Base-by-base conservation (phyloP, 2,329 filamentous ascomycete genomes). In the Epicoccum sorghinum region DNA sequence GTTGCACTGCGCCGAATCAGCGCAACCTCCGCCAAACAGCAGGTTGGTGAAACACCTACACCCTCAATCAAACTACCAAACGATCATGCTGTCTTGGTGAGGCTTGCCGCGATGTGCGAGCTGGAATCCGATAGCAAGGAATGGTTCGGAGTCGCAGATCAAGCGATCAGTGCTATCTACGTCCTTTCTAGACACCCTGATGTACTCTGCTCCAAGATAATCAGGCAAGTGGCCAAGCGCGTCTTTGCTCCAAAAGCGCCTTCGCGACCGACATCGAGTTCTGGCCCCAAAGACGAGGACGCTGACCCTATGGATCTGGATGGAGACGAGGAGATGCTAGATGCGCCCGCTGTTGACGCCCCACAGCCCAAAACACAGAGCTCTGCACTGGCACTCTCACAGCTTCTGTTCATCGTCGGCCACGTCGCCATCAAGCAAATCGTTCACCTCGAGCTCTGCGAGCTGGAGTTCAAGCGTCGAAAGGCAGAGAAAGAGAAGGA, bases 371-470 rank as follows among this genome's bases (percentile, higher is more conserved):
- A 65, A 47, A 86, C 82, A 67, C 85, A 88, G 27, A 90, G 88
- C 63, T 85, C 87, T 4, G 87, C 91, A 1, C 83, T 92, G 41
- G 87, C 86, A 0, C 81, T 99, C 2, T 96, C 95, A 0, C 95
- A 98, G 68, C 83, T 99, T 2, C 82, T 99, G 0, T 98, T 98
- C 71, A 89, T 96, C 32, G 93, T 98, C 27, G 95, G 95, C 0
- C 95, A 99, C 69, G 90, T 98, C 42, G 95, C 95, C 12, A 95
- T 99, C 71, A 99, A 99, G 78, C 96, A 99, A 72, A 99, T 99
- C 65, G 96, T 99, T 0, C 95, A 99, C 72, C 84, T 99, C 9
- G 95, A 99, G 68, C 82, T 98, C n/a, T 96, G 93, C 72, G 95
- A 99, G 71, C 86, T 95, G 44, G 95, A 99, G 75, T 99, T 99